Evolutionary conservation across 805 yeast species (phyloP).

Genomic region (Teunomyces lycoperdinae): DNA sequence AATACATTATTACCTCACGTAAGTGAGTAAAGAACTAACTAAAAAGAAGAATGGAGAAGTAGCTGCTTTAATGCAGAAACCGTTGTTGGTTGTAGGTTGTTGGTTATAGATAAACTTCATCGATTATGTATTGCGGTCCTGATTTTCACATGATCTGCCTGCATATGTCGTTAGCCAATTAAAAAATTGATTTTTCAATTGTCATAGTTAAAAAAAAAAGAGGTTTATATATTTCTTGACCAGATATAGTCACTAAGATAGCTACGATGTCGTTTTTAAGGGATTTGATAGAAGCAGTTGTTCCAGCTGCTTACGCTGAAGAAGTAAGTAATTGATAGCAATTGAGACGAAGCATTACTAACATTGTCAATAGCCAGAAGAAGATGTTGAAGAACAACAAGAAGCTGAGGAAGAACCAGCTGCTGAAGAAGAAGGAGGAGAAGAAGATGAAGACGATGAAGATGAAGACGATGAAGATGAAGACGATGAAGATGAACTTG

Average conservation of each 20-base stretch:
- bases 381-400: conserved; percentile 19
- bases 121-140: neutral
- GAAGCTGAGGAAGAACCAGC: conserved; percentile 26
- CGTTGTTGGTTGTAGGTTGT: too few species aligned
- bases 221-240: neutral
- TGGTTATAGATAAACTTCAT: neutral
- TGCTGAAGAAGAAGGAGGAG: conserved; percentile 35
- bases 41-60: neutral
- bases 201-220: conserved; percentile 7
- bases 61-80: too few species aligned
- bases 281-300: conserved; percentile 76
- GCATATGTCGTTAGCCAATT: conserved; percentile 19
- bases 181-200: conserved; percentile 21
- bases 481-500: conserved; percentile 67
- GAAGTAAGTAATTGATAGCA: conserved; percentile 40
- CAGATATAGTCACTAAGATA: neutral
- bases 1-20: conserved; percentile 1
- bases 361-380: conserved; percentile 26
- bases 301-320: conserved; percentile 86
- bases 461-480: conserved; percentile 63
- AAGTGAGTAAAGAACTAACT: neutral
- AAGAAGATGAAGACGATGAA: conserved; percentile 47
- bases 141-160: neutral
- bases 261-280: conserved; percentile 48
- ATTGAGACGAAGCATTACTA: conserved; percentile 8